Base-by-base conservation (phyloP, 1,139 yeast genomes). In the Pichia sp. region DNA sequence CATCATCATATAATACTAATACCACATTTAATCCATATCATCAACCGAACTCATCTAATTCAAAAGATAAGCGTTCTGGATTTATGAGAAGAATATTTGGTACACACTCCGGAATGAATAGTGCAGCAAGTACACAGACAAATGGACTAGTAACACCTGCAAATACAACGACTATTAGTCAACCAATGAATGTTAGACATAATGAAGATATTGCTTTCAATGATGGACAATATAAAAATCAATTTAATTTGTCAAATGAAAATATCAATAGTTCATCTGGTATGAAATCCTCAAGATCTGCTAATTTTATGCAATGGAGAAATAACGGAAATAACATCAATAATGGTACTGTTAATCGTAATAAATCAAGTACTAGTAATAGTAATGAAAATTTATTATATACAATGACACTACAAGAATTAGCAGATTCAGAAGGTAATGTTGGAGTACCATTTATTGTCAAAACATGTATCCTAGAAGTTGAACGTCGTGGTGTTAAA, bases 391-490 rank as follows among this genome's bases (percentile, higher is more conserved):
- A 29, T 29, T 29, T 29, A 19, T 59, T 75, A 13, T 72, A 72
- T 48, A 56, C 65, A 3, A 62, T 70, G n/a, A 66, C 85, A 1
- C 65, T 85, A 48, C 80, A 76, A 48, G 68, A 69, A 38, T 66
- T 89, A 42, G 70, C 85, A 8, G 65, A 65, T 15, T 71, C 64
- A 49, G 97, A 91, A 56, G 71, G 72, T 16, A 66, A 72, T 19
- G 51, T 59, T 4, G 46, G 46, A 2, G 71, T 87, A 9, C 98
- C 98, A 6, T 62, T 76, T 47, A 76, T 91, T 33, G 72, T 91
- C 11, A 68, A 80, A 11, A 70, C 78, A 43, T 87, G 96, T 63
- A 64, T 88, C n/a, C 66, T 68, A 29, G 94, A 83, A 54, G 87
- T 91, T 37, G 96, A 89, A 62, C 58, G 60, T 33, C 67, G 88